Conservation (phyloP, 345 rosid species). For the Erucastrum elatum region DNA sequence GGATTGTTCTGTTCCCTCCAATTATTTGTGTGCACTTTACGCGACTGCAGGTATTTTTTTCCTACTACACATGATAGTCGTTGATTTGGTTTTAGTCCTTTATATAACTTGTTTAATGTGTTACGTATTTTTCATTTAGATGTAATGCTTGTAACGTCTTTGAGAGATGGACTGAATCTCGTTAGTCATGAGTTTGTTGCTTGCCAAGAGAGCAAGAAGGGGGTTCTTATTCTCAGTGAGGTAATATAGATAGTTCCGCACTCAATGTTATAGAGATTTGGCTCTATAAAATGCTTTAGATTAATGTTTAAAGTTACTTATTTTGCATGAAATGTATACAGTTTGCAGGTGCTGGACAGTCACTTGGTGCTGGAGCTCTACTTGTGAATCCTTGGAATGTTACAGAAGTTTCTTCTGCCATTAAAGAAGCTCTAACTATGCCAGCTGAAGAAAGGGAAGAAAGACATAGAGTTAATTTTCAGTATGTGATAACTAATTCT, state of each 20-base stretch:
- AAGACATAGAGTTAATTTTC: slow-evolving; percentile 63
- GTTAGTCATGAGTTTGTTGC: slow-evolving; percentile 96
- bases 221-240: slow-evolving; percentile 96
- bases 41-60: slow-evolving; percentile 73
- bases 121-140: slow-evolving; percentile 45
- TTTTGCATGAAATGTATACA: slow-evolving; percentile 19
- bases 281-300: background rate
- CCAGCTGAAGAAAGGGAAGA: slow-evolving; percentile 68
- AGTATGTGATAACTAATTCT: slow-evolving; percentile 67
- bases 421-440: slow-evolving; percentile 76
- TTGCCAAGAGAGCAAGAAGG: slow-evolving; percentile 85
- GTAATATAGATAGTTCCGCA: slow-evolving; percentile 41
- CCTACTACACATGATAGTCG: background rate
- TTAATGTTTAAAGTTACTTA: background rate
- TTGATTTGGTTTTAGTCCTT: background rate
- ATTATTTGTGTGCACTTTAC: slow-evolving; percentile 71
- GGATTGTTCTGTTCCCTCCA: slow-evolving; percentile 89
- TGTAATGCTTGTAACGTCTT: slow-evolving; percentile 87
- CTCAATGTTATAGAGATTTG: background rate
- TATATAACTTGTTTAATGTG: background rate
- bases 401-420: slow-evolving; percentile 86
- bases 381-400: slow-evolving; percentile 94
- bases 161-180: slow-evolving; percentile 99
- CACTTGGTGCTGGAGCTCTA: slow-evolving; percentile 92
- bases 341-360: slow-evolving; percentile 98